Conservation (phyloP, 225 moss, liverwort and hornwort genomes). For the Antitrichia curtipendula region DNA sequence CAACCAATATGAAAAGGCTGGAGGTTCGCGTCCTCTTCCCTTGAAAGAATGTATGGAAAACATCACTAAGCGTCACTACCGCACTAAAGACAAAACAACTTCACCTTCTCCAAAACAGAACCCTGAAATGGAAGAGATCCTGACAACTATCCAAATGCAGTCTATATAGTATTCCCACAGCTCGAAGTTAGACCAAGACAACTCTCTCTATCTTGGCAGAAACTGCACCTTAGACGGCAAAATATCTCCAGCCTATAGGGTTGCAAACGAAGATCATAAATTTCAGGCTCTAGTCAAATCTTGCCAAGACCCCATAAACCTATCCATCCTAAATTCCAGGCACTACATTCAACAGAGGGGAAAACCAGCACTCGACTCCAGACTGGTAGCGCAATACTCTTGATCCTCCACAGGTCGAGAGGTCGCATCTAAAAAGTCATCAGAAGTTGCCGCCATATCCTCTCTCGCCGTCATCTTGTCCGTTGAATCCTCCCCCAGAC, state of each 20-base stretch:
- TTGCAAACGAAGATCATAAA: constrained; percentile 1
- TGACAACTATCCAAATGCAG: constrained; percentile 5
- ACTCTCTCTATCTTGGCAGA: not conserved
- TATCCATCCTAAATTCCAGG: not conserved
- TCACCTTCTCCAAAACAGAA: not conserved
- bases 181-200: not conserved
- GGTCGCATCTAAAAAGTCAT: not conserved
- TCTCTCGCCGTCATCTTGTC: constrained; percentile 10
- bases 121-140: not conserved
- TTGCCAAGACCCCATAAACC: not conserved
- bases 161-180: not conserved
- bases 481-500: constrained; percentile 8
- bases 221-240: not conserved
- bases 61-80: not conserved
- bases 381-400: not conserved
- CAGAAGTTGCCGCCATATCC: constrained; percentile 20
- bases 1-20: not conserved
- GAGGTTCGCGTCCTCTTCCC: not conserved
- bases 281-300: not conserved
- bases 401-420: not conserved
- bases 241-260: not conserved
- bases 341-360: not conserved
- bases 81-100: not conserved
- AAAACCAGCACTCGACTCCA: not conserved
- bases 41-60: constrained; percentile 4